These are phyloP conservation scores for Coffea humblotiana DNA, from an alignment of 305 asterid genomes.

Conservation along the genomic window DNA sequence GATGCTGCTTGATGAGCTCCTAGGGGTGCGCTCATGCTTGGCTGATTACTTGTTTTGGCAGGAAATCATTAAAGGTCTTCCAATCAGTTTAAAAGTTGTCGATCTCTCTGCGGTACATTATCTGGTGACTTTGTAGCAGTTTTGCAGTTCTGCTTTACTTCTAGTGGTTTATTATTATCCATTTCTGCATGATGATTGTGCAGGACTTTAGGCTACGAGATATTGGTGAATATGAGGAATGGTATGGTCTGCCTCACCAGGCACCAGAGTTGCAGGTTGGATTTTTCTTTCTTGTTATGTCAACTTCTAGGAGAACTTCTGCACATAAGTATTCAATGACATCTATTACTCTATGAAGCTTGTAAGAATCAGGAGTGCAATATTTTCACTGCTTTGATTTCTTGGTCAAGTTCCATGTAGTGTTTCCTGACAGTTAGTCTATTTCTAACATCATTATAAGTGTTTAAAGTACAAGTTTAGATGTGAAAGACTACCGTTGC, in stretches of 20 bases:
- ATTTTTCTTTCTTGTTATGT: conserved; percentile 8
- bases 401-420: neutral
- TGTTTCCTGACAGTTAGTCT: neutral
- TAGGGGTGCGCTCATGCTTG: neutral
- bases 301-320: conserved; percentile 1
- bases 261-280: conserved; percentile 82
- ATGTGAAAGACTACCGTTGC: conserved; percentile 8
- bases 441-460: neutral
- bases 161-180: neutral
- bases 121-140: neutral
- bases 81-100: conserved; percentile 72
- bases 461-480: neutral
- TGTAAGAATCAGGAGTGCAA: neutral
- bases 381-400: neutral
- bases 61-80: conserved; percentile 91
- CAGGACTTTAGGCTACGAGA: conserved; percentile 91
- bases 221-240: conserved; percentile 78
- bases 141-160: conserved; percentile 10
- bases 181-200: conserved; percentile 28
- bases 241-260: conserved; percentile 94
- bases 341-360: neutral
- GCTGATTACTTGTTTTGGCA: conserved; percentile 28
- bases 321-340: neutral
- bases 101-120: conserved; percentile 93
- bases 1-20: neutral